These are phyloP conservation scores for Ophiosphaerella narmari DNA, from an alignment of 2,329 filamentous ascomycete genomes.

Conservation along the genomic window DNA sequence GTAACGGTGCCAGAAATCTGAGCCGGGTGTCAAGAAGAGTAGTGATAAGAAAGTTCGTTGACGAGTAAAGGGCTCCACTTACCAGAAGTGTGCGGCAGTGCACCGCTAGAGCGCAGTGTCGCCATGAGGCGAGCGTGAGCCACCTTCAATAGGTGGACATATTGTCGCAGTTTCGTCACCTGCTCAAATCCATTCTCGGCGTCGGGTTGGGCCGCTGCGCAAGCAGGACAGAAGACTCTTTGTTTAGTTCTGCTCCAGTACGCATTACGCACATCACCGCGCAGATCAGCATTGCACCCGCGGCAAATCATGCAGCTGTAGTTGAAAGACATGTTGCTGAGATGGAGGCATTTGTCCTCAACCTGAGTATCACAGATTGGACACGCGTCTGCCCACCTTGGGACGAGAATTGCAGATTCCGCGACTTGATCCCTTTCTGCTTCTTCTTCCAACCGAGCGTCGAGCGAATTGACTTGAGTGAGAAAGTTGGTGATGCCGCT, in stretches of 20 bases:
- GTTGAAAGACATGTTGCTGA: constrained; percentile 81
- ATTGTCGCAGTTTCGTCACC: constrained; percentile 88
- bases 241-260: constrained; percentile 70
- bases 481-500: constrained; percentile 83
- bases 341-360: constrained; percentile 87
- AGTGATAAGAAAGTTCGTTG: constrained; percentile 23
- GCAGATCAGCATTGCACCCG: constrained; percentile 75
- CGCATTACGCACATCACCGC: constrained; percentile 69
- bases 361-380: constrained; percentile 81
- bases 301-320: constrained; percentile 72
- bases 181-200: constrained; percentile 68
- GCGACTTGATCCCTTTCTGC: constrained; percentile 46
- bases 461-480: constrained; percentile 81
- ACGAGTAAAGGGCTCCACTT: constrained; percentile 36
- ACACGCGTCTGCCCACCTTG: constrained; percentile 72
- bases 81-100: constrained; percentile 73
- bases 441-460: constrained; percentile 52
- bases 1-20: constrained; percentile 35
- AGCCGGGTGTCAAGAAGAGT: constrained; percentile 38
- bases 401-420: constrained; percentile 51
- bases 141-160: constrained; percentile 88
- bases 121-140: constrained; percentile 87
- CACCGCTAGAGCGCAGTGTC: constrained; percentile 81
- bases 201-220: constrained; percentile 63
- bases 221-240: constrained; percentile 72